Base-by-base conservation (phyloP, 1,139 yeast genomes). In the Nadsonia starkeyi-henricii region DNA sequence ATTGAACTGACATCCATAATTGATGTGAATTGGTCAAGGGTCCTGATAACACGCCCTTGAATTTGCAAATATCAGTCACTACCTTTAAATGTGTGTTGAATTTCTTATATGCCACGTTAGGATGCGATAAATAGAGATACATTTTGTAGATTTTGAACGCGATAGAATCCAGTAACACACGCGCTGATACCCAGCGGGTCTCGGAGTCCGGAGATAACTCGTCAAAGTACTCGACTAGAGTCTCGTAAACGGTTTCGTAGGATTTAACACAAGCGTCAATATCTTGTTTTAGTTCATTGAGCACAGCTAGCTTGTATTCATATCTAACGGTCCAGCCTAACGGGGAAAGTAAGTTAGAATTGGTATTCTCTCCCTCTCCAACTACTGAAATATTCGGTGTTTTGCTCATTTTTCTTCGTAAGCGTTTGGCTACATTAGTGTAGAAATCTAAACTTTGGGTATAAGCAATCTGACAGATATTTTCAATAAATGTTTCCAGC, bases 111-210 rank as follows among this genome's bases (percentile, higher is more conserved):
- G 88, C 85, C 41, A 69, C 57, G 42, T 79, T 69, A 0, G 83
- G 73, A 54, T 76, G 77, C 43, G 76, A 82, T 23, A 77, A 54
- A n/a, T 83, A 77, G 41, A 84, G 68, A 55, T 79, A 75, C 0
- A 79, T 70, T 53, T 84, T 71, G 2, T 77, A 76, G 15, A 83
- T 77, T 55, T 81, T 84, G 50, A 81, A 70, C 0, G 83, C 81
- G 8, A 77, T 60, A 2, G 75, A 60, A 59, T 85, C 95, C 12
- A 82, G 62, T 45, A 81, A 62, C 15, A 59, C 59, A 44, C 85
- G 62, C 8, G 73, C 64, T 42, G 73, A 68, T 1, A 52, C 51
- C 77, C 79, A 75, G 20, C 51, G 15, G 15, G 49, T 26, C 46
- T 47, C 47, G 17, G 49, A 48, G 36, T 48, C n/a, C 28, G 58